phyloP scores from a whole-genome alignment of 768 basidiomycete genomes.

The Termitomyces sp. region DNA sequence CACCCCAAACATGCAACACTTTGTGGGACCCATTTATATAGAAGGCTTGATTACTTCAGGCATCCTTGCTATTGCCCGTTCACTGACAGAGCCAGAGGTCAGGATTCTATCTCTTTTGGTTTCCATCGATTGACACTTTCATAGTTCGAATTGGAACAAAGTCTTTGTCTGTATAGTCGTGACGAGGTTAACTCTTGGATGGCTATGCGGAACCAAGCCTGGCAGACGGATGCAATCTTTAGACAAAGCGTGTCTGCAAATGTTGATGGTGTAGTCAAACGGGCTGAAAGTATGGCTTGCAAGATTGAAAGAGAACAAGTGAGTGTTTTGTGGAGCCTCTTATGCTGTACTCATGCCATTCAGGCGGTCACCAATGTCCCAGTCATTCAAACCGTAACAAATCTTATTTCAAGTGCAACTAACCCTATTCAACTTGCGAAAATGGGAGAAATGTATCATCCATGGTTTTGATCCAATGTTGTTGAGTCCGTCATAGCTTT shows the following conservation, averaged over 20 bases:
- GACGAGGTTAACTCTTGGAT: conserved; percentile 89
- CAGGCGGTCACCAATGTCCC: conserved; percentile 39
- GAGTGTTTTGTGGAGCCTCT: conserved; percentile 8
- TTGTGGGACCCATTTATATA: conserved; percentile 82
- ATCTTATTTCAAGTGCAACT: conserved; percentile 79
- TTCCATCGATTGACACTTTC: neutral
- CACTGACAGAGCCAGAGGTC: conserved; percentile 90
- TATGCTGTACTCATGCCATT: conserved; percentile 17
- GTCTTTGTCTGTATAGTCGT: conserved; percentile 84
- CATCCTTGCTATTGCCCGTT: conserved; percentile 87
- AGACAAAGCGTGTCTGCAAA: conserved; percentile 49
- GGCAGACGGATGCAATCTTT: conserved; percentile 54
- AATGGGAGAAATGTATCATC: conserved; percentile 80
- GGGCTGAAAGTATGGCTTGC: conserved; percentile 81
- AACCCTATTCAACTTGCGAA: conserved; percentile 81
- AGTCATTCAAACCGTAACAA: conserved; percentile 77
- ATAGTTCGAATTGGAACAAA: conserved; percentile 89
- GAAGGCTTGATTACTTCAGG: conserved; percentile 87
- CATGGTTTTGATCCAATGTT: conserved; percentile 63
- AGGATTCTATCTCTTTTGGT: conserved; percentile 13
- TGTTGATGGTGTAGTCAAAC: conserved; percentile 68
- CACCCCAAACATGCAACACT: conserved; percentile 93
- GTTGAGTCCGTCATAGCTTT: conserved; percentile 3
- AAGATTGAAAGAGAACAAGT: conserved; percentile 85
- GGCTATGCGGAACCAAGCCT: conserved; percentile 49